Base-by-base conservation (phyloP, 495 filamentous ascomycete genomes). In the Annulohypoxylon bovei region DNA sequence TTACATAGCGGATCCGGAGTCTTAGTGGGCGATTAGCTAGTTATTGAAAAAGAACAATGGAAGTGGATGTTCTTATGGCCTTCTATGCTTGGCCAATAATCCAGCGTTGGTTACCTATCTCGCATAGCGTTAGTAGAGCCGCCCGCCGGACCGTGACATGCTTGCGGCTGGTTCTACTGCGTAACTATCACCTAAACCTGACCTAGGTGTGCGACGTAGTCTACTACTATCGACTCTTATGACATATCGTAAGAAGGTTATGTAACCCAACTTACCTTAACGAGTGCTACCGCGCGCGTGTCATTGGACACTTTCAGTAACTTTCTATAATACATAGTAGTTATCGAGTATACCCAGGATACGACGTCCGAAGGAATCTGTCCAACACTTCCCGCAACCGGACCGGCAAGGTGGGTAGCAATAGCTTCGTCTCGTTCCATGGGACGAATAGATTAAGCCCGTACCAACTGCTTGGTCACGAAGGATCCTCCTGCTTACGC, bases 51-150 rank as follows among this genome's bases (percentile, higher is more conserved):
- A 42, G 60, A 58, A 46, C 55, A 27, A 60, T 12, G 18, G 44
- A 52, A 54, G 53, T 62, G 53, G 66, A 53, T 42, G 59, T 28
- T 50, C 27, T 42, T 27, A 18, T 39, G 22, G 16, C 32, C 39
- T 57, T 54, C n/a, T 28, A 39, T 27, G 20, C 50, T 40, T 46
- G 18, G n/a, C 28, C n/a, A 35, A 53, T 42, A 23, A 22, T 47
- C 27, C 27, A 57, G 20, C 37, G 25, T 59, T 56, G 60, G 53
- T 54, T 53, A 11, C 33, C 53, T 69, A 32, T 59, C 20, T 69
- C 35, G 9, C 40, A 58, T 64, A 16, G 25, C 44, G 65, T 67
- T 61, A 60, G 54, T n/a, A 58, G 44, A 67, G 18, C 40, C 39
- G 49, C 49, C 49, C 11, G 65, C 39, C 11, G 65, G 25, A 32